phyloP scores from a whole-genome alignment of 2,329 filamentous ascomycete species.

The Myriosclerotinia curreyana region DNA sequence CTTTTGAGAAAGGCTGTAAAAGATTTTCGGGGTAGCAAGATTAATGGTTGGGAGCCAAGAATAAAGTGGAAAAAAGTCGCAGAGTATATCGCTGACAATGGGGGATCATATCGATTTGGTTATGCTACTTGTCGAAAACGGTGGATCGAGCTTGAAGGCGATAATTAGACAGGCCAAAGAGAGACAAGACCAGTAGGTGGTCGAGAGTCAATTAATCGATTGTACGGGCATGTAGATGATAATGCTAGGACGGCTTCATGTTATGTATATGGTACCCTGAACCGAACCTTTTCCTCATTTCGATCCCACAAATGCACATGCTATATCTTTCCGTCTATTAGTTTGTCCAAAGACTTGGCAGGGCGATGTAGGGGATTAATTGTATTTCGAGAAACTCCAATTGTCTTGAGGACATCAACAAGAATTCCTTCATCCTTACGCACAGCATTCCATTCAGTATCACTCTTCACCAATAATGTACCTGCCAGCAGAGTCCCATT shows the following conservation, averaged over 20 bases:
- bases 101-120: slow-evolving; percentile 58
- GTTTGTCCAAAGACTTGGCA: neutral
- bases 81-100: slow-evolving; percentile 50
- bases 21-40: slow-evolving; percentile 34
- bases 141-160: slow-evolving; percentile 46
- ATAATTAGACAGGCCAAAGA: slow-evolving; percentile 1
- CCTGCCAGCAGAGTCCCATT: slow-evolving; percentile 64
- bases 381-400: slow-evolving; percentile 28
- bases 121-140: slow-evolving; percentile 57
- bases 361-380: neutral
- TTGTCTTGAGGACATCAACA: slow-evolving; percentile 41
- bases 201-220: neutral
- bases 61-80: slow-evolving; percentile 58
- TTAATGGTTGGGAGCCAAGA: slow-evolving; percentile 36
- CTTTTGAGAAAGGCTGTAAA: slow-evolving; percentile 47
- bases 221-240: neutral
- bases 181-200: neutral
- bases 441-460: slow-evolving; percentile 56
- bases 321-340: slow-evolving; percentile 13
- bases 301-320: neutral
- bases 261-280: neutral
- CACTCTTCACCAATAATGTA: slow-evolving; percentile 59
- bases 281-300: neutral
- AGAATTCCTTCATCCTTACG: slow-evolving; percentile 44
- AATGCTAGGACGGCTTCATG: neutral